Conservation (phyloP, 306 rosid species). For the Aeschynomene evenia region DNA sequence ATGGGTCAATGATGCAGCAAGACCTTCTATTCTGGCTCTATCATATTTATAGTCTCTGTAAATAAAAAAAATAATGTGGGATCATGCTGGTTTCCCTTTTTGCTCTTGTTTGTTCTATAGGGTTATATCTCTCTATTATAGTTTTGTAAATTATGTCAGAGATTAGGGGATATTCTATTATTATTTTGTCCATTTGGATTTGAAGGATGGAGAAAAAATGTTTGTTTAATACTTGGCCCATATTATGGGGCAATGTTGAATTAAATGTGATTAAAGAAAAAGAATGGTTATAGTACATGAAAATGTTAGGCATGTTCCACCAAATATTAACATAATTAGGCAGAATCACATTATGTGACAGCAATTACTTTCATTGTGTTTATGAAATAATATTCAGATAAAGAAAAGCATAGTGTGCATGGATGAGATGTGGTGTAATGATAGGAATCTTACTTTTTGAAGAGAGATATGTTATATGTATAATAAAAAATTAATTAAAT, state of each 20-base stretch:
- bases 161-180: constrained; percentile 8
- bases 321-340: not conserved
- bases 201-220: not conserved
- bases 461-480: no score
- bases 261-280: not conserved
- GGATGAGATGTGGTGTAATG: no score
- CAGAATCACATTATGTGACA: not conserved
- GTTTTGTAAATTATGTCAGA: constrained; percentile 21
- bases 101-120: not conserved
- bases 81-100: not conserved
- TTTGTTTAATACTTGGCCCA: constrained; percentile 5
- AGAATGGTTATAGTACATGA: not conserved
- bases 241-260: not conserved
- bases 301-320: not conserved
- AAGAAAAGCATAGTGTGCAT: no score
- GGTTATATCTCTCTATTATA: not conserved
- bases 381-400: not conserved
- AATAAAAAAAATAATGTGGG: constrained; percentile 23
- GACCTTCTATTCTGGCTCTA: not conserved
- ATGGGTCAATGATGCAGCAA: not conserved
- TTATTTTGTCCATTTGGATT: constrained; percentile 10
- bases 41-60: constrained; percentile 19
- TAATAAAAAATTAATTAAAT: no score
- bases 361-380: not conserved
- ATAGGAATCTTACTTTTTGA: no score